These are phyloP conservation scores for Aspergillus egyptiacus DNA, from an alignment of 495 filamentous ascomycete genomes.

Conservation along the genomic window DNA sequence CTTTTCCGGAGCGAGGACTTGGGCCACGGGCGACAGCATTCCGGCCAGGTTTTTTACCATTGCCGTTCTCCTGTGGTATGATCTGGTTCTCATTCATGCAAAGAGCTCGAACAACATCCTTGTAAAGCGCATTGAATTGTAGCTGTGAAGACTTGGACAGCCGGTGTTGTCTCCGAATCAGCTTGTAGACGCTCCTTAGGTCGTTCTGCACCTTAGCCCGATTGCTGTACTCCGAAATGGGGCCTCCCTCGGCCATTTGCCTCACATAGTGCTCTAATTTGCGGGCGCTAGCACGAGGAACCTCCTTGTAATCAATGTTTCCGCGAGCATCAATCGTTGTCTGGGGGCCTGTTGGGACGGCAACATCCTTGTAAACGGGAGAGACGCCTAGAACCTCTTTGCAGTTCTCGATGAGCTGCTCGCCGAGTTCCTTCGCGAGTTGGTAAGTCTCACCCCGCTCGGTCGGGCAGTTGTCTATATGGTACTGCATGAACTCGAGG, in stretches of 20 bases:
- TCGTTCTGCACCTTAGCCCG: conserved; percentile 97
- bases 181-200: conserved; percentile 87
- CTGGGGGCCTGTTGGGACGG: conserved; percentile 82
- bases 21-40: conserved; percentile 52
- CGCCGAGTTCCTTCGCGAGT: conserved; percentile 90
- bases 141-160: conserved; percentile 90
- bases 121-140: conserved; percentile 91
- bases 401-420: conserved; percentile 95
- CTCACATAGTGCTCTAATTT: conserved; percentile 98
- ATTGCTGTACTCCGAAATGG: conserved; percentile 97
- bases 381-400: conserved; percentile 77
- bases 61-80: conserved; percentile 72
- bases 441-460: conserved; percentile 96
- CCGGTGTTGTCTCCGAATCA: conserved; percentile 95
- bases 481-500: conserved; percentile 99
- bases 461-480: conserved; percentile 97
- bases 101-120: conserved; percentile 84
- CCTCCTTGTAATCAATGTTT: conserved; percentile 83
- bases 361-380: conserved; percentile 93
- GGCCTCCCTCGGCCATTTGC: conserved; percentile 97
- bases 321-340: conserved; percentile 86
- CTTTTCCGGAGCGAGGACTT: conserved; percentile 68
- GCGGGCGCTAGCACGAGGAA: conserved; percentile 79
- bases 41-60: conserved; percentile 57
- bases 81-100: conserved; percentile 98